Evolutionary conservation across 768 basidiomycete species (phyloP).

Genomic region (Pulveroboletus sp.): DNA sequence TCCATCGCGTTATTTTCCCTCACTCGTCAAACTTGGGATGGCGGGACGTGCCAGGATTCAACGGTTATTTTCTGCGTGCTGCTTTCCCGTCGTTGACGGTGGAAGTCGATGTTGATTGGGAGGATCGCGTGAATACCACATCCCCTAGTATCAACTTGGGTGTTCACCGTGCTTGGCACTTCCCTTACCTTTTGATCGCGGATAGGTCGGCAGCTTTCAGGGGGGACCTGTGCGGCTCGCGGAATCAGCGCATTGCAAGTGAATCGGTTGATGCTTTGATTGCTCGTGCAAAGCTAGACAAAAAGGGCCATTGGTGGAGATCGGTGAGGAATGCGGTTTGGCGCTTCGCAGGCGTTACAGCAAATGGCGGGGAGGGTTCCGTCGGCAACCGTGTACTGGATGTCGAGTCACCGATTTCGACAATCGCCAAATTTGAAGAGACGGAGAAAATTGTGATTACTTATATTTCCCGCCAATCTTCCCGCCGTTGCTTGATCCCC

Average conservation of each 20-base stretch:
- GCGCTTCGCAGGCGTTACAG: conserved; percentile 56
- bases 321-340: conserved; percentile 63
- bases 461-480: conserved; percentile 68
- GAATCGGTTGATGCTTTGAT: conserved; percentile 59
- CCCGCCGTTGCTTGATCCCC: conserved; percentile 44
- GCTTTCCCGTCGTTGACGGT: conserved; percentile 68
- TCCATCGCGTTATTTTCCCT: conserved; percentile 70
- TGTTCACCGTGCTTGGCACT: conserved; percentile 56
- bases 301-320: conserved; percentile 68
- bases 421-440: conserved; percentile 30
- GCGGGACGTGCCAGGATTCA: conserved; percentile 78
- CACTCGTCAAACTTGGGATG: conserved; percentile 56
- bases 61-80: conserved; percentile 69
- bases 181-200: conserved; percentile 63
- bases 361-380: conserved; percentile 33
- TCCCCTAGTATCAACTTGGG: conserved; percentile 19
- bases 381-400: neutral
- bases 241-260: conserved; percentile 68
- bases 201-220: conserved; percentile 78
- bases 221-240: conserved; percentile 56
- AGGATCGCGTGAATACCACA: conserved; percentile 47
- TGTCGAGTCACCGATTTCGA: neutral
- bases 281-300: conserved; percentile 31
- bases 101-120: conserved; percentile 69
- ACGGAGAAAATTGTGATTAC: conserved; percentile 59